These are phyloP conservation scores for Luzula sylvatica DNA, from an alignment of 176 grass and related monocot species.

Conservation along the genomic window DNA sequence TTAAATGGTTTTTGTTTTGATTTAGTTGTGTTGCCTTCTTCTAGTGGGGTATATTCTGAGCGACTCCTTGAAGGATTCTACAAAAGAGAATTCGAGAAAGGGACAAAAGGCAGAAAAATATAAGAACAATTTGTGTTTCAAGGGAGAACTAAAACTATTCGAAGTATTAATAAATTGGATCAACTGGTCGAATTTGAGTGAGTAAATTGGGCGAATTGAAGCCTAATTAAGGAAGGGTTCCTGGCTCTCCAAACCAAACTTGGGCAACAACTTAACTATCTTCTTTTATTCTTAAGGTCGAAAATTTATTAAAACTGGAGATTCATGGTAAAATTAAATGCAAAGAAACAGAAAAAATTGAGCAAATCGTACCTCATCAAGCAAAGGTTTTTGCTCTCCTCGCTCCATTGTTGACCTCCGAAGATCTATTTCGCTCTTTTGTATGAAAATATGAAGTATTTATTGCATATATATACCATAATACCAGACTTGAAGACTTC, in stretches of 20 bases:
- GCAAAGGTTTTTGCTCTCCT: slow-evolving; percentile 16
- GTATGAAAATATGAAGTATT: background rate
- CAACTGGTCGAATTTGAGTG: background rate
- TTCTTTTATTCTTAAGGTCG: background rate
- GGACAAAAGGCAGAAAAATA: background rate
- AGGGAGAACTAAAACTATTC: no score
- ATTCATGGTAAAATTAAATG: background rate
- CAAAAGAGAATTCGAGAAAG: no score
- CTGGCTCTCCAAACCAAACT: background rate
- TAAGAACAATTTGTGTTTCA: background rate
- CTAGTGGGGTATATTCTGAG: slow-evolving; percentile 3
- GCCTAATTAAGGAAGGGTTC: background rate
- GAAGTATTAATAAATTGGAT: slow-evolving; percentile 3
- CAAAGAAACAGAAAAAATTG: background rate
- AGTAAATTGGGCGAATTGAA: background rate
- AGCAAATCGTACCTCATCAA: slow-evolving; percentile 18
- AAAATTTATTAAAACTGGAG: background rate
- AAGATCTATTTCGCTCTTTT: background rate
- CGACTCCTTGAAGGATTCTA: slow-evolving; percentile 33
- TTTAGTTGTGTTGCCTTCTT: background rate
- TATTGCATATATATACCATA: no score
- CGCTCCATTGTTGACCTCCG: slow-evolving; percentile 18
- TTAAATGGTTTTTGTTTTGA: slow-evolving; percentile 27
- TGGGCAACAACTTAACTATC: background rate
- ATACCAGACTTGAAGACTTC: no score